Evolutionary conservation across 768 basidiomycete species (phyloP), one percentile per base, ranked within the genome.

Genomic region (Amyloporia xantha): DNA sequence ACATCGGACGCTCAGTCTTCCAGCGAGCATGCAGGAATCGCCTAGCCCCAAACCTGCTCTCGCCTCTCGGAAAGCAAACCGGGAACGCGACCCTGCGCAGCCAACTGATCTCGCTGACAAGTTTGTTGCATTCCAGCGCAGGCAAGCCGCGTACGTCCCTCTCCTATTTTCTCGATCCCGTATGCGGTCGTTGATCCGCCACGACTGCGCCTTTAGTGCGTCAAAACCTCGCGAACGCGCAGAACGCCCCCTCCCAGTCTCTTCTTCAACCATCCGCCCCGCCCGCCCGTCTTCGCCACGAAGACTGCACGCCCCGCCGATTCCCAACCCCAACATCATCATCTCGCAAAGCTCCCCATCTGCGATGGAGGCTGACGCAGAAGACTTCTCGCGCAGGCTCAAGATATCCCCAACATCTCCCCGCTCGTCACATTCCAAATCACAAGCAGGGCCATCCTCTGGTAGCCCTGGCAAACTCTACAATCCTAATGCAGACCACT

Each of bases 371-470:
- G 50, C 63, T 28, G 81, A 85, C 46, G 77, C 84, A 5, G 84
- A 86, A 63, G 85, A 86, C 45, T 89, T 89, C 61, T 81, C 79
- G 38, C 80, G 86, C 20, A 69, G 75, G 27, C 76, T 89, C 58
- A 82, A 77, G 62, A 83, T 88, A 17, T 85, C 86, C 4, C 66
- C 74, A 28, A 40, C 58, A 19, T 57, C 36, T 63, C 78, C 33
- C 60, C 76, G 47, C 68, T 72, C 51, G 52, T 68, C 20, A 60
- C 63, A 52, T 65, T 55, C 59, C 50, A 58, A 49, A 39, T 46
- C 45, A 9, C 57, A 64, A 11, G 50, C 44, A 39, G 48, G 49
- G 52, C 41, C 54, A 49, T n/a, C 56, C 54, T 45, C 59, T 24
- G 57, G 60, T 49, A 63, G 50, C 59, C 59, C 52, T 50, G 58